phyloP scores from a whole-genome alignment of 345 rosid genomes.

The Acer saccharum region DNA sequence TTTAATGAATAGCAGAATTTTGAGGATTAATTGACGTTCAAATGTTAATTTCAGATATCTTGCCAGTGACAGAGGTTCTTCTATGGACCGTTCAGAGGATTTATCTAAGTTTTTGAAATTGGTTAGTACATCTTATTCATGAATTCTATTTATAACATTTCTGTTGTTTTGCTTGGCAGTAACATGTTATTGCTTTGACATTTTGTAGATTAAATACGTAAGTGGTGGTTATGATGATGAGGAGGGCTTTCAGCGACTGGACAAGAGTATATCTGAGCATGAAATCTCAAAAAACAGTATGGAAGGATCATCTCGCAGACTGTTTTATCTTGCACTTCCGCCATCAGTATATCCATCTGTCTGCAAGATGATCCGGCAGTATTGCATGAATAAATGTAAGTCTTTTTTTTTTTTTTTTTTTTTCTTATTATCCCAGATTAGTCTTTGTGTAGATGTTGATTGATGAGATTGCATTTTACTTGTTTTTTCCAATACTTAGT shows the following conservation, averaged over 20 bases:
- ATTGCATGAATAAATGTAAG: constrained; percentile 92
- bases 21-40: constrained; percentile 9
- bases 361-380: constrained; percentile 80
- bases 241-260: constrained; percentile 78
- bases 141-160: constrained; percentile 8
- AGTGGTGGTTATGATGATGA: constrained; percentile 82
- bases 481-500: not conserved
- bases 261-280: constrained; percentile 71
- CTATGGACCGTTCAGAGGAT: constrained; percentile 45
- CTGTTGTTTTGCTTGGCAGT: constrained; percentile 1
- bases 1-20: constrained; percentile 16
- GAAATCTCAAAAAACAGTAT: constrained; percentile 61
- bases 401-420: constrained; percentile 10
- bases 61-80: constrained; percentile 47
- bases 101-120: constrained; percentile 70
- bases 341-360: constrained; percentile 96
- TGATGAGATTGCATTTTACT: constrained; percentile 3
- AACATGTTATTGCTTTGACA: constrained; percentile 13
- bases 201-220: constrained; percentile 84
- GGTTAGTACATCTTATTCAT: constrained; percentile 50
- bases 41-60: constrained; percentile 60
- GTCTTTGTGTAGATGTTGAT: constrained; percentile 4
- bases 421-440: not conserved
- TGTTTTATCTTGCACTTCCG: constrained; percentile 94
- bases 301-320: constrained; percentile 82